Conservation (phyloP, 495 filamentous ascomycete species). For the Tetracladium marchalianum region DNA sequence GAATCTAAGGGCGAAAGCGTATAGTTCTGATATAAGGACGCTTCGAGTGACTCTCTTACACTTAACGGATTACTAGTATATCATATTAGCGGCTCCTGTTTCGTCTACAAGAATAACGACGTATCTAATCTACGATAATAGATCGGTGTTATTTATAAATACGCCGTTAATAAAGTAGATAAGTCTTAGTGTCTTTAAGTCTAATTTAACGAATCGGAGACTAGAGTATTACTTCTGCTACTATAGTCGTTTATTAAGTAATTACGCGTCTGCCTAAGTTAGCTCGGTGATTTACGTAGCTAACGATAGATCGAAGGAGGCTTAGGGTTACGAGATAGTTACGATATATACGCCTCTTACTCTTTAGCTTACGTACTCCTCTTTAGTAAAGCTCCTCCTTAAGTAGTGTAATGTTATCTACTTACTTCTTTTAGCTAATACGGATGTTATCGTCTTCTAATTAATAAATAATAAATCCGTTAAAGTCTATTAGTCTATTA, state of each 20-base stretch:
- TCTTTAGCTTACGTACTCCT: conserved; percentile 2
- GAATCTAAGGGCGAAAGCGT: conserved; percentile 7
- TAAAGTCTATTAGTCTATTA: not conserved
- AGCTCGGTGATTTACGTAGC: not conserved
- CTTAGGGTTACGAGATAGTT: conserved; percentile 3
- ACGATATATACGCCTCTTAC: conserved; percentile 3
- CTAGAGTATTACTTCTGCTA: conserved; percentile 4
- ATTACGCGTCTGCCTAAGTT: not conserved
- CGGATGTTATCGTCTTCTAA: not conserved
- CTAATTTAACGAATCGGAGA: not conserved
- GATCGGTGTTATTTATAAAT: conserved; percentile 15
- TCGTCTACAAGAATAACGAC: conserved; percentile 8
- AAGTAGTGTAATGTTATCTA: not conserved
- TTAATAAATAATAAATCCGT: not conserved
- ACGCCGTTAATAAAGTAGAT: conserved; percentile 8
- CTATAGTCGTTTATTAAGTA: conserved; percentile 7
- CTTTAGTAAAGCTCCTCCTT: not conserved
- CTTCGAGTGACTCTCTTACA: conserved; percentile 12
- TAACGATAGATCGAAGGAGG: not conserved
- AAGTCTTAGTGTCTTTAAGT: not conserved
- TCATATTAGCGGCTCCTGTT: conserved; percentile 5
- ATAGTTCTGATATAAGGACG: conserved; percentile 9
- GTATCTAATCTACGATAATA: conserved; percentile 10
- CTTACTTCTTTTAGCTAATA: not conserved
- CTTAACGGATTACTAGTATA: conserved; percentile 13